Evolutionary conservation across 345 rosid species (phyloP).

Genomic region (Citrus medica): DNA sequence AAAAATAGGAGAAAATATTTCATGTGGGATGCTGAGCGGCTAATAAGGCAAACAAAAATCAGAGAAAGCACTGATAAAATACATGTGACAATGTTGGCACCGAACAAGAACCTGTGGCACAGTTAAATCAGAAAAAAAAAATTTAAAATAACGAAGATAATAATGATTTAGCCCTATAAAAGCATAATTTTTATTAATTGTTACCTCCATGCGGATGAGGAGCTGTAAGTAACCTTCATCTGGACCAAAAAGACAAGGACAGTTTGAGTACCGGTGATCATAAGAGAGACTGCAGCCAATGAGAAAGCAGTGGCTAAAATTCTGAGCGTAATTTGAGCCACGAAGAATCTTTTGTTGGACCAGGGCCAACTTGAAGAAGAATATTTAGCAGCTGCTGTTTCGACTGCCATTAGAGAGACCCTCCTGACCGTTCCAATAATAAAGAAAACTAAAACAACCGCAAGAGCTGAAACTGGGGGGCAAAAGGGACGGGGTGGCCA

Average conservation of each 20-base stretch:
- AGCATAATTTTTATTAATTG: not conserved
- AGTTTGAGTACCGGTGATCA: conserved; percentile 34
- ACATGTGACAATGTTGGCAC: conserved; percentile 29
- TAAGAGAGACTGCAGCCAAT: conserved; percentile 29
- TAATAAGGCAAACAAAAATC: conserved; percentile 20
- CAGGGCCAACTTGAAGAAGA: not conserved
- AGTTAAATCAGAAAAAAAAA: not conserved
- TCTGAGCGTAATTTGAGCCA: conserved; percentile 38
- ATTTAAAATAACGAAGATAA: not conserved
- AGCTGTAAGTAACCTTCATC: conserved; percentile 31
- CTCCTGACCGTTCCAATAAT: too few species aligned
- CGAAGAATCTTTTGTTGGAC: conserved; percentile 13
- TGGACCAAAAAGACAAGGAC: conserved; percentile 20
- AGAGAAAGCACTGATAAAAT: conserved; percentile 41
- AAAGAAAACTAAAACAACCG: not conserved
- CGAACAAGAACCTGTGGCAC: conserved; percentile 48
- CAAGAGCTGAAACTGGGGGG: not conserved
- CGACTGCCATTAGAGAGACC: not conserved
- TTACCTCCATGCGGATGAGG: conserved; percentile 46
- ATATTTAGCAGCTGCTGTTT: conserved; percentile 5
- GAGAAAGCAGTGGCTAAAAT: conserved; percentile 36
- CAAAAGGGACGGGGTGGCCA: not conserved
- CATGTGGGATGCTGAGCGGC: conserved; percentile 22
- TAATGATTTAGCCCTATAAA: not conserved
- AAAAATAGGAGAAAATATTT: conserved; percentile 32